Conservation (phyloP, 768 basidiomycete genomes). For the Gloeophyllum trabeum region DNA sequence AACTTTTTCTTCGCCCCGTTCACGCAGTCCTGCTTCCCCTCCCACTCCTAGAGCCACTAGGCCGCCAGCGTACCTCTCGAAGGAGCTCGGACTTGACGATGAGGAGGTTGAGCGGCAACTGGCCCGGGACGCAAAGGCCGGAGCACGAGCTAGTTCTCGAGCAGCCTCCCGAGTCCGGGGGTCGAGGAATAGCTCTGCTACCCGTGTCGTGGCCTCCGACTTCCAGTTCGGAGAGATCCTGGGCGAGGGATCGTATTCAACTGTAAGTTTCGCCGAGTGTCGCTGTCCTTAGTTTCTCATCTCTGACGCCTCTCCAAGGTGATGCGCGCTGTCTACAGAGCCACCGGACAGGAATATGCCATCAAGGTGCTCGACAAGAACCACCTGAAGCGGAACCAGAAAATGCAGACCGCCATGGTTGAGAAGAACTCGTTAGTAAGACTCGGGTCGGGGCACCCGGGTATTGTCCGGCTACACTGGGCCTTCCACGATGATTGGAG, state of each 20-base stretch:
- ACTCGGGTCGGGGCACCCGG: conserved; percentile 60
- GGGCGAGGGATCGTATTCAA: conserved; percentile 78
- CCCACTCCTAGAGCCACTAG: conserved; percentile 21
- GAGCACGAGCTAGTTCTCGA: conserved; percentile 26
- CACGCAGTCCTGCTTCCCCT: conserved; percentile 37
- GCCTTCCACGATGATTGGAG: conserved; percentile 81
- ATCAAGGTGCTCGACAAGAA: conserved; percentile 80
- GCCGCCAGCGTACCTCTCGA: conserved; percentile 48
- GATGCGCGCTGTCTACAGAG: conserved; percentile 37
- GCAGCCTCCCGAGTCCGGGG: conserved; percentile 17
- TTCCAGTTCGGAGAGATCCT: conserved; percentile 66
- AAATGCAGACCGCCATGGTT: conserved; percentile 63
- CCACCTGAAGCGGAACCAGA: conserved; percentile 70
- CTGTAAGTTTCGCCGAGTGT: conserved; percentile 31
- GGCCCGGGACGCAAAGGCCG: conserved; percentile 9
- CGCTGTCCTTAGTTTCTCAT: conserved; percentile 6
- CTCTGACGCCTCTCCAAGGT: conserved; percentile 29
- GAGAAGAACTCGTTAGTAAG: conserved; percentile 72
- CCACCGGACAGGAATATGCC: conserved; percentile 56
- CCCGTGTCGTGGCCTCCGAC: conserved; percentile 40
- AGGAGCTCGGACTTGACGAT: conserved; percentile 36
- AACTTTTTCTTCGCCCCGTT: conserved; percentile 54
- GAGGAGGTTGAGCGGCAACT: conserved; percentile 12
- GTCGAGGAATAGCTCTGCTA: conserved; percentile 35
- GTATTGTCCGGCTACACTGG: conserved; percentile 71